These are phyloP conservation scores for Nyctanthes arbortristis DNA, from an alignment of 257 asterid species.

Conservation along the genomic window DNA sequence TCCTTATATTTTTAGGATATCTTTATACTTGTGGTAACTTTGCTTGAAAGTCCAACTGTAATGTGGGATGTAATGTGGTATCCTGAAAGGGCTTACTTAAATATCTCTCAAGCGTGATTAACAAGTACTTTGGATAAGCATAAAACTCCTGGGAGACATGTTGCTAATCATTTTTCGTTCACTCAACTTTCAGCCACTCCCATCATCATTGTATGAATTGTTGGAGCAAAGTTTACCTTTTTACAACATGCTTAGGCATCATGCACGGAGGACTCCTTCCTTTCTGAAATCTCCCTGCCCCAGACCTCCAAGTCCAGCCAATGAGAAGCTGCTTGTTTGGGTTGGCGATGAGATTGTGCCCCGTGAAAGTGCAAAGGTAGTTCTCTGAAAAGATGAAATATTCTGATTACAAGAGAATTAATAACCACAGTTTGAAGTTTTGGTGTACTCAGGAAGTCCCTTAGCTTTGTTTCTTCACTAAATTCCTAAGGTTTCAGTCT, in stretches of 20 bases:
- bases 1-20: neutral
- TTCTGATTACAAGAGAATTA: neutral
- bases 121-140: too few species aligned
- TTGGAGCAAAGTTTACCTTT: conserved; percentile 87
- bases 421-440: neutral
- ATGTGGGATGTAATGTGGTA: neutral
- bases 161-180: neutral
- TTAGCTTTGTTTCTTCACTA: neutral
- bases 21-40: neutral
- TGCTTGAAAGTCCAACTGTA: neutral
- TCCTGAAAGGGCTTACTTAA: neutral
- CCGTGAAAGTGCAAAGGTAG: conserved; percentile 91
- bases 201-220: conserved; percentile 62
- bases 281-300: conserved; percentile 36
- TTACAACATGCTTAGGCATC: conserved; percentile 68
- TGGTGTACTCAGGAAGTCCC: neutral
- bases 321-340: conserved; percentile 87
- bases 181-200: conserved; percentile 65
- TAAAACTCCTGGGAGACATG: neutral
- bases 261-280: conserved; percentile 27
- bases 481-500: conserved; percentile 70
- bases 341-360: conserved; percentile 86
- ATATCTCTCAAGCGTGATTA: too few species aligned
- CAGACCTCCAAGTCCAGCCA: conserved; percentile 67
- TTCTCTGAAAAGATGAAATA: conserved; percentile 3